phyloP scores from a whole-genome alignment of 495 filamentous ascomycete species.

The Neurospora sp. region DNA sequence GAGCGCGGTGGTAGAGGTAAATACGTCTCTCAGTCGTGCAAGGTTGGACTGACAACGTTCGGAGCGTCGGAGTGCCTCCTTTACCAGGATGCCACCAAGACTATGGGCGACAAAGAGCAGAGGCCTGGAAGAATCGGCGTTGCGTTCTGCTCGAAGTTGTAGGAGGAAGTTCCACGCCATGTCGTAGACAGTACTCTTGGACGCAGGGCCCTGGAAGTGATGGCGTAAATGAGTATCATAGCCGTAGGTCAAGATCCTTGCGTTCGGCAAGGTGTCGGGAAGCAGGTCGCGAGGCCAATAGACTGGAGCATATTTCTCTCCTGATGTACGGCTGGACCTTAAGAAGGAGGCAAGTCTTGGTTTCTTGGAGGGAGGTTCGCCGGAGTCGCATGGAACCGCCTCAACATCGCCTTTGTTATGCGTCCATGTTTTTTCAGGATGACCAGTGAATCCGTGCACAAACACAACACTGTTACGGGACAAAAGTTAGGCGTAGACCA shows the following conservation, averaged over 20 bases:
- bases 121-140: constrained; percentile 17
- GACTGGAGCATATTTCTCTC: background rate
- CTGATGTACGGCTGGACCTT: background rate
- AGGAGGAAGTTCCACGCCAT: constrained; percentile 27
- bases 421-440: background rate
- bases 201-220: constrained; percentile 1
- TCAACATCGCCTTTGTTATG: background rate
- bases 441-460: background rate
- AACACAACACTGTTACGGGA: background rate
- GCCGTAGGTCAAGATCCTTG: constrained; percentile 40
- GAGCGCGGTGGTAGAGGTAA: constrained; percentile 25
- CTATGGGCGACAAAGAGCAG: constrained; percentile 41
- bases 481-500: background rate
- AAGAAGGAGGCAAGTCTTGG: background rate
- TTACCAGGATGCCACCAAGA: constrained; percentile 42
- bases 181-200: constrained; percentile 24
- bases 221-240: constrained; percentile 21
- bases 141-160: constrained; percentile 22
- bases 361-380: background rate
- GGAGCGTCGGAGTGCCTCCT: constrained; percentile 27
- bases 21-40: constrained; percentile 14
- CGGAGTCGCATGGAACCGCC: background rate
- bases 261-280: constrained; percentile 30
- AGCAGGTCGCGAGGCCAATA: constrained; percentile 41
- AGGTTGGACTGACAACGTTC: constrained; percentile 6